Percentiles rank a stretch among this genome's conserved stretches.
Evolutionary conservation across 768 basidiomycete genomes (phyloP).

Genomic region (Dioszegia crocea): DNA sequence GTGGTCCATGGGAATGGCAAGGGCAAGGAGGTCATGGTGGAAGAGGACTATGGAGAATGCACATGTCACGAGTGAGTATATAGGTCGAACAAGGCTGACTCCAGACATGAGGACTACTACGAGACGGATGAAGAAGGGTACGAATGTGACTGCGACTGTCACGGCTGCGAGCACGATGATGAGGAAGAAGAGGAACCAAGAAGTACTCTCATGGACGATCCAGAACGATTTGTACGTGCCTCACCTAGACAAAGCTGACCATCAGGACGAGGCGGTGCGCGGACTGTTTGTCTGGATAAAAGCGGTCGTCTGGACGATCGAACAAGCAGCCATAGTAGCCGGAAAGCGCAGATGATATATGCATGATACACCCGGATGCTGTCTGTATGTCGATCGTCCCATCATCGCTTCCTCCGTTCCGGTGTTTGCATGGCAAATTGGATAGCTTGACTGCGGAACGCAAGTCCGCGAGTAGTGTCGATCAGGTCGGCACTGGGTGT

Average conservation of each 20-base stretch:
- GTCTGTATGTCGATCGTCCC: constrained; percentile 14
- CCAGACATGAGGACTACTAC: constrained; percentile 6
- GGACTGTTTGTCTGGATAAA: constrained; percentile 50
- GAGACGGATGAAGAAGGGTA: constrained; percentile 5
- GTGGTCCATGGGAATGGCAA: constrained; percentile 9
- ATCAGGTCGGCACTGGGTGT: constrained; percentile 92
- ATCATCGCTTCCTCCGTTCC: constrained; percentile 17
- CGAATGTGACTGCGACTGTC: constrained; percentile 12
- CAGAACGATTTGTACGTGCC: constrained; percentile 39
- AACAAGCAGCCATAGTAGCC: constrained; percentile 46
- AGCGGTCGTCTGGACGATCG: constrained; percentile 48
- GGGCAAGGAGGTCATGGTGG: constrained; percentile 15
- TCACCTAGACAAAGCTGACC: not conserved
- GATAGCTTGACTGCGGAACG: constrained; percentile 83
- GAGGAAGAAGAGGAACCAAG: constrained; percentile 2
- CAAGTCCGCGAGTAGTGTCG: constrained; percentile 87
- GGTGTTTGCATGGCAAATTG: constrained; percentile 64
- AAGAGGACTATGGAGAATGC: constrained; percentile 12
- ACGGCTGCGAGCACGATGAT: constrained; percentile 9
- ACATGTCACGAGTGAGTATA: constrained; percentile 1
- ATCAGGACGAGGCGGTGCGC: constrained; percentile 42
- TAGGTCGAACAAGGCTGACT: not conserved
- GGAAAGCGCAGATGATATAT: constrained; percentile 18
- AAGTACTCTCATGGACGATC: constrained; percentile 29
- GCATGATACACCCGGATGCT: constrained; percentile 8